Evolutionary conservation across 768 basidiomycete species (phyloP).

Genomic region (Suillus fuscotomentosus): DNA sequence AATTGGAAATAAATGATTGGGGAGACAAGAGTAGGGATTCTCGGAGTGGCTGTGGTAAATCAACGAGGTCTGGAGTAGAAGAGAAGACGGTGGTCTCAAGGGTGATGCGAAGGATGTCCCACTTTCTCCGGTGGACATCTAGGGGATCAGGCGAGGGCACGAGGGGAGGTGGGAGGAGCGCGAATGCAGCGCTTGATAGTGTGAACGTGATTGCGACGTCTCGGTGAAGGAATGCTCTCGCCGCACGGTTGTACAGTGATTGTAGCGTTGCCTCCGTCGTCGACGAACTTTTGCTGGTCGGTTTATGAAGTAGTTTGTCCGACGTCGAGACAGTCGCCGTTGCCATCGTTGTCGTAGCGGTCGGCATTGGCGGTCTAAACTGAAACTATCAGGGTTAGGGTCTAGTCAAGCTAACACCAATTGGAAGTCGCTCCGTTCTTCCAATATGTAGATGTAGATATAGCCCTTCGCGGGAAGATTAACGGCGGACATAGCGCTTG

Average conservation of each 20-base stretch:
- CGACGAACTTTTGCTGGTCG: constrained; percentile 15
- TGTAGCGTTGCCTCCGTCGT: constrained; percentile 53
- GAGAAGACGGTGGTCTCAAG: constrained; percentile 73
- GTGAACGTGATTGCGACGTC: constrained; percentile 66
- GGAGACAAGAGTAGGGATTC: constrained; percentile 56
- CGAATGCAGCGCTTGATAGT: constrained; percentile 67
- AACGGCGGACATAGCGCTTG: constrained; percentile 37
- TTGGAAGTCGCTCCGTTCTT: too few species aligned
- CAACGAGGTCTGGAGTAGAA: constrained; percentile 40
- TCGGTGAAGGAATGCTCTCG: constrained; percentile 75
- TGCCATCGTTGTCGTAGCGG: constrained; percentile 40
- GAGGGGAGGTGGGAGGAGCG: constrained; percentile 48
- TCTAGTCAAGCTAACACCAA: too few species aligned
- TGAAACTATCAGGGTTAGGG: too few species aligned
- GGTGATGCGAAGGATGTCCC: constrained; percentile 86
- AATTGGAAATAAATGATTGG: constrained; percentile 51
- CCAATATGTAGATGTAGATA: too few species aligned
- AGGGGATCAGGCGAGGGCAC: constrained; percentile 36
- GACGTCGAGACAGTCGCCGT: constrained; percentile 13
- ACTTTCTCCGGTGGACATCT: constrained; percentile 63
- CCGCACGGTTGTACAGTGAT: constrained; percentile 74
- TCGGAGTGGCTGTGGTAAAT: constrained; percentile 52
- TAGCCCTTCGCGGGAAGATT: too few species aligned
- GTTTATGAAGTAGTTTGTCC: constrained; percentile 37
- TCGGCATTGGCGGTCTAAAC: constrained; percentile 43